Conservation (phyloP, 2,329 filamentous ascomycete species). For the Lachnellula cervina region DNA sequence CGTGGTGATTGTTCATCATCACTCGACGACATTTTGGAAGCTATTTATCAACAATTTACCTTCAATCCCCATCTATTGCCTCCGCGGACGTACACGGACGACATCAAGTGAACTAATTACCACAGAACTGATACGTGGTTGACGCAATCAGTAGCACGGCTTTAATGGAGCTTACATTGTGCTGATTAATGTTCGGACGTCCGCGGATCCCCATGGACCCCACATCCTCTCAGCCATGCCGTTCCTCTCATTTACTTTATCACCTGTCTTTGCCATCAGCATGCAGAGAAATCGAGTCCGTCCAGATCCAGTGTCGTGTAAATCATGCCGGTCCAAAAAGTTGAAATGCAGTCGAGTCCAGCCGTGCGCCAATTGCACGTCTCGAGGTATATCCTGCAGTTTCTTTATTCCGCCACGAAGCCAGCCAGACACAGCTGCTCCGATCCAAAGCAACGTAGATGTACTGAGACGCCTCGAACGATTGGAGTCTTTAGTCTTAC, state of each 20-base stretch:
- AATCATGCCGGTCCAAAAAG: constrained; percentile 18
- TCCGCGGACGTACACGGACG: too few relatives aligned
- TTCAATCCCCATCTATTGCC: too few relatives aligned
- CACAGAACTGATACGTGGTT: neutral
- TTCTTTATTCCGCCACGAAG: constrained; percentile 9
- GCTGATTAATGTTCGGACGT: neutral
- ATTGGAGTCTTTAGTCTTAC: constrained; percentile 16
- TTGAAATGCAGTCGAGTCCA: constrained; percentile 17
- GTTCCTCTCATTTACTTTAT: neutral
- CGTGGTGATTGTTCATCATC: too few relatives aligned
- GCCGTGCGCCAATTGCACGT: constrained; percentile 16
- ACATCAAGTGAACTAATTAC: neutral
- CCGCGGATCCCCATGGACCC: constrained; percentile 13
- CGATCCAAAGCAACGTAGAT: constrained; percentile 4
- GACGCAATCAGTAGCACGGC: neutral
- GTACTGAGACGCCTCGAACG: constrained; percentile 17
- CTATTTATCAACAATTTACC: too few relatives aligned
- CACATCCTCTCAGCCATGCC: neutral
- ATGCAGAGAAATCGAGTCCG: constrained; percentile 20
- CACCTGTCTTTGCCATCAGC: neutral
- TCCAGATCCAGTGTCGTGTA: constrained; percentile 17
- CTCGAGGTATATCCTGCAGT: constrained; percentile 16
- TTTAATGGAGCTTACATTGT: neutral
- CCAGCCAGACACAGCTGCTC: neutral
- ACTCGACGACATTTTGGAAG: too few relatives aligned